Evolutionary conservation across 176 grass and related monocot species (phyloP), one percentile per base, ranked within the genome.

Genomic region (Paspalum vaginatum): DNA sequence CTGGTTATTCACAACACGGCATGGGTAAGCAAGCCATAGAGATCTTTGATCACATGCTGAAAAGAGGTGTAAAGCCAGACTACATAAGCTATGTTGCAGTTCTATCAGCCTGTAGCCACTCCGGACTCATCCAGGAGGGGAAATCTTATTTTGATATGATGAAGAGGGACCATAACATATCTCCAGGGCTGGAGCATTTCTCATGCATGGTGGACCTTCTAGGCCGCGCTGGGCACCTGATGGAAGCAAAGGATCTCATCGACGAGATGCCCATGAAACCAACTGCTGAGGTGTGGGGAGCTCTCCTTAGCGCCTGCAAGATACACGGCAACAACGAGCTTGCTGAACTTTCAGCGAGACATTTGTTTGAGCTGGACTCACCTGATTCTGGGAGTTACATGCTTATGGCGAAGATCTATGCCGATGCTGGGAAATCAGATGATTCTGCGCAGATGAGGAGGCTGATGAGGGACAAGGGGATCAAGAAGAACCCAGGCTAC

Each of bases 141-240:
- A 93, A 83, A 65, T 81, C 74, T 81, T 98, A 95, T 93, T 98
- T 98, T 60, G 90, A 88, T 80, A 89, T 74, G 65, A 91, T 93
- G 95, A 85, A 81, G 18, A 93, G 54, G 78, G 64, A 71, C 63
- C 90, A 98, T 60, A 83, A 87, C 20, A 78, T 98, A 79, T 87
- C 44, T 75, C 92, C 95, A 20, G 90, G 95, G 26, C 37, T 93
- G 62, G 92, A 98, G 75, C 96, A 95, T 78, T 98, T 89, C 80
- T 88, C 96, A 57, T 98, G 96, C 75, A 95, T 98, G 90, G 92
- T 95, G 17, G 96, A 98, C 85, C 96, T 95, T 89, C 88, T 98
- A 69, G 88, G 90, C 71, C 88, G 92, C 8, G 77, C 85, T 27
- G 95, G 95, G 59, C 72, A 86, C 49, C 74, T 98, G 81, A 71